Base-by-base conservation (phyloP, 805 yeast species). In the Metschnikowia arizonensis region DNA sequence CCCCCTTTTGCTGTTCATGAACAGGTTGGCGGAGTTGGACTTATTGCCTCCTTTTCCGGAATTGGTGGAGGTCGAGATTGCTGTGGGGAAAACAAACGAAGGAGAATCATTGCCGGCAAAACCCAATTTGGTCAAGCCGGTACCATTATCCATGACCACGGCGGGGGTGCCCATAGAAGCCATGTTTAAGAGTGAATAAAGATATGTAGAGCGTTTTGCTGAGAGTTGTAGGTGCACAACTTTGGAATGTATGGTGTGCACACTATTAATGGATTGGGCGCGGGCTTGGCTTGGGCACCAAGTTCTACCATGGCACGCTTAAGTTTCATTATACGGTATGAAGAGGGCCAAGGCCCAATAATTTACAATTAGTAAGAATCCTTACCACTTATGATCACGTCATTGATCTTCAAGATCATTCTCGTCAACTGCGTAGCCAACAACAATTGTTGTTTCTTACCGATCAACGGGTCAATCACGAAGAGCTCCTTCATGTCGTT, bases 31-130 rank as follows among this genome's bases (percentile, higher is more conserved):
- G 46, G 63, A 48, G n/a, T 57, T 50, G 21, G 58, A 60, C 7
- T 75, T 58, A 37, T 78, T 73, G 35, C 66, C 56, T 36, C 72
- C 56, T 21, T 73, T 65, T 12, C 72, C 68, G 4, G 75, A 52
- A 50, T 72, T 66, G 49, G 78, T 48, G 37, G 88, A 76, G 2
- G 97, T 90, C 21, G 95, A 83, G 65, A 93, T 93, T 4, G 97
- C 98, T 1, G 99, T 93, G 42, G 99, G 99, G 60, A 93, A 88
- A 26, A 93, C 88, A 78, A 86, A 93, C 4, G 97, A 90, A 33
- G 99, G 99, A 19, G 97, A 78, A 69, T 93, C 99, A 64, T 93
- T 93, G 46, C 99, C 99, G 56, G 99, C 99, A 71, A 90, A 93
- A 23, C 99, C 99, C 55, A 93, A 77, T 65, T 93, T 93, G 63